phyloP scores from a whole-genome alignment of 352 stramenopile species.

The Thraustochytrium striatum region DNA sequence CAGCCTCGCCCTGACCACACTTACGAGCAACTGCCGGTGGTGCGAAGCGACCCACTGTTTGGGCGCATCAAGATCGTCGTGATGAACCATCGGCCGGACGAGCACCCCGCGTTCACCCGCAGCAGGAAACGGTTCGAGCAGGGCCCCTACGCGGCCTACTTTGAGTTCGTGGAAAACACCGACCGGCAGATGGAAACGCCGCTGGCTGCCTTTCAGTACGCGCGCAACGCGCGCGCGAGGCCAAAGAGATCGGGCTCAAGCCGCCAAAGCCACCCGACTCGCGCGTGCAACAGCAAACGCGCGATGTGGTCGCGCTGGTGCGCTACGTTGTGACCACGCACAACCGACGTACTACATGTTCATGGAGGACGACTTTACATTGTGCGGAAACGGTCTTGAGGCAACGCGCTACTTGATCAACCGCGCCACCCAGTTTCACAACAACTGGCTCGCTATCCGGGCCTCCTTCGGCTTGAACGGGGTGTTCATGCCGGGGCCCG shows the following conservation, averaged over 20 bases:
- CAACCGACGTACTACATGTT: conserved; percentile 50
- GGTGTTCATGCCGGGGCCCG: conserved; percentile 58
- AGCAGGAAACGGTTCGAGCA: neutral
- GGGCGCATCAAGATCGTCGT: conserved; percentile 42
- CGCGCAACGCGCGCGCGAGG: neutral
- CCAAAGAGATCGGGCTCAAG: neutral
- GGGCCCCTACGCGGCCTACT: conserved; percentile 44
- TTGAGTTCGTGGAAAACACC: conserved; percentile 49
- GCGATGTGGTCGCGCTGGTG: conserved; percentile 57
- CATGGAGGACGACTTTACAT: conserved; percentile 58
- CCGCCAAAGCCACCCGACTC: conserved; percentile 50
- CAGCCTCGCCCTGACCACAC: conserved; percentile 51
- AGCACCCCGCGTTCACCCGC: conserved; percentile 53
- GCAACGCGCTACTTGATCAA: conserved; percentile 28
- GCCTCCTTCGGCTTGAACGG: conserved; percentile 62
- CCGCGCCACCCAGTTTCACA: conserved; percentile 38
- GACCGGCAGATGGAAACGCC: conserved; percentile 12
- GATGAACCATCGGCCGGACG: conserved; percentile 54
- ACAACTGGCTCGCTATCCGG: conserved; percentile 56
- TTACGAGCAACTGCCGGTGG: conserved; percentile 53
- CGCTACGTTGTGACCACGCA: conserved; percentile 33
- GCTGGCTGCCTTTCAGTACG: neutral
- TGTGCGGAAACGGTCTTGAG: conserved; percentile 52
- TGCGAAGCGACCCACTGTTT: conserved; percentile 51
- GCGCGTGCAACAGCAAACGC: conserved; percentile 59